Conservation (phyloP, 345 rosid genomes). For the Salix exigua region DNA sequence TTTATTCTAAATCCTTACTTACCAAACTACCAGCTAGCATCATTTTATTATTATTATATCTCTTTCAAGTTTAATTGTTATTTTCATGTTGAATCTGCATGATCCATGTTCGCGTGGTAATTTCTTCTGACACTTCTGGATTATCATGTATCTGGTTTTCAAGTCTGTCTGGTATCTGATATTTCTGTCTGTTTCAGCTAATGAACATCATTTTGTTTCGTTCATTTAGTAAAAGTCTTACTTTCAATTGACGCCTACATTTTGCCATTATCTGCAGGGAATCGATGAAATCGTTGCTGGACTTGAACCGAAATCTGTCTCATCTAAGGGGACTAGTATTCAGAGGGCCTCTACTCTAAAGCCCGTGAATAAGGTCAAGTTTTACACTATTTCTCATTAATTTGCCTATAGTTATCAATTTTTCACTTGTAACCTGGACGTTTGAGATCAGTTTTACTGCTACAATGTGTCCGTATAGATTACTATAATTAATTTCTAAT, state of each 20-base stretch:
- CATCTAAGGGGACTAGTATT: background rate
- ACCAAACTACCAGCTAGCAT: background rate
- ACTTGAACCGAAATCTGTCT: background rate
- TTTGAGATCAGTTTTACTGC: background rate
- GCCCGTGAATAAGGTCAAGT: conserved; percentile 1
- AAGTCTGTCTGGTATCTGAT: too few relatives aligned
- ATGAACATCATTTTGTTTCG: background rate
- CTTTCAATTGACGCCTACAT: background rate
- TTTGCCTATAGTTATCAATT: background rate
- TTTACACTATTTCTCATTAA: background rate
- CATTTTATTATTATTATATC: background rate
- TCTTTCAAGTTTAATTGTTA: background rate
- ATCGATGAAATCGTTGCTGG: background rate
- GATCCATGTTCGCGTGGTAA: background rate
- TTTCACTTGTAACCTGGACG: background rate
- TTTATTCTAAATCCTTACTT: background rate
- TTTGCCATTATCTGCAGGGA: conserved; percentile 1
- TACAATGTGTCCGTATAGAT: background rate
- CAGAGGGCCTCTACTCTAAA: background rate
- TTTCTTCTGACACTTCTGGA: background rate
- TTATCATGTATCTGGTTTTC: background rate
- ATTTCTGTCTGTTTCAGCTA: background rate
- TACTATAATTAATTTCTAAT: background rate
- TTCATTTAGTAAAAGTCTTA: background rate
- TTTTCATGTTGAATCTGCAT: background rate